These are phyloP conservation scores for Suhomyces panamericanus DNA, from an alignment of 1,139 yeast species.

Conservation along the genomic window DNA sequence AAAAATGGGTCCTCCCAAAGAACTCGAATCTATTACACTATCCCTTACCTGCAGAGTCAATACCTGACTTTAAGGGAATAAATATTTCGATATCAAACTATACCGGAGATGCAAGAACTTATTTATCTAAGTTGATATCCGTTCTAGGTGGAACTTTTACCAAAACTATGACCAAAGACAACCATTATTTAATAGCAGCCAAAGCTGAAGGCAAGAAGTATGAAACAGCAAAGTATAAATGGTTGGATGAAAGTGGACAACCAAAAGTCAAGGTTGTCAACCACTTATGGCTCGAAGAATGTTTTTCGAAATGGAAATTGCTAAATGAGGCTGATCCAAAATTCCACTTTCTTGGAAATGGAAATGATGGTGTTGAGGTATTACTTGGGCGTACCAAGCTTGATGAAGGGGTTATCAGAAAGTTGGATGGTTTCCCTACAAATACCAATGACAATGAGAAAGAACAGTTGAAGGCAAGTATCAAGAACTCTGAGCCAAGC, in stretches of 20 bases:
- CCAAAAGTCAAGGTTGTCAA: constrained; percentile 58
- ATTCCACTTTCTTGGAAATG: constrained; percentile 49
- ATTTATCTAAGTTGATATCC: constrained; percentile 62
- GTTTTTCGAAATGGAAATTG: constrained; percentile 60
- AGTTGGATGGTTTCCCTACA: constrained; percentile 30
- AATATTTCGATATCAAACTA: constrained; percentile 74
- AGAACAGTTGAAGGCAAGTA: not conserved
- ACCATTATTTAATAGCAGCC: constrained; percentile 74
- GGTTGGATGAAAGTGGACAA: constrained; percentile 30
- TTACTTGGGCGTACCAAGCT: constrained; percentile 54
- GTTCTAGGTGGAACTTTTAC: constrained; percentile 79
- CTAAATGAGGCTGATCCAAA: constrained; percentile 46
- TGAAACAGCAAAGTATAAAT: constrained; percentile 67
- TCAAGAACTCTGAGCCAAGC: not conserved
- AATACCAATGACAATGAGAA: not conserved
- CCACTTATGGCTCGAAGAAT: constrained; percentile 90
- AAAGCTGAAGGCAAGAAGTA: constrained; percentile 71
- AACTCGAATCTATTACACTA: constrained; percentile 61
- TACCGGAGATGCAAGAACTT: constrained; percentile 79
- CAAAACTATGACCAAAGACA: constrained; percentile 61
- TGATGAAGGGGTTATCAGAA: constrained; percentile 38
- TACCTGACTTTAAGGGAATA: constrained; percentile 53
- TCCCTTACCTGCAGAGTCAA: constrained; percentile 60
- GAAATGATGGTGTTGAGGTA: constrained; percentile 37
- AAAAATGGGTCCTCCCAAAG: constrained; percentile 58